A percentile compares a stretch with the other conserved stretches of the same genome.
Evolutionary conservation across 2,329 filamentous ascomycete genomes (phyloP).

Genomic region (Teratosphaeria pseudoeucalypti): DNA sequence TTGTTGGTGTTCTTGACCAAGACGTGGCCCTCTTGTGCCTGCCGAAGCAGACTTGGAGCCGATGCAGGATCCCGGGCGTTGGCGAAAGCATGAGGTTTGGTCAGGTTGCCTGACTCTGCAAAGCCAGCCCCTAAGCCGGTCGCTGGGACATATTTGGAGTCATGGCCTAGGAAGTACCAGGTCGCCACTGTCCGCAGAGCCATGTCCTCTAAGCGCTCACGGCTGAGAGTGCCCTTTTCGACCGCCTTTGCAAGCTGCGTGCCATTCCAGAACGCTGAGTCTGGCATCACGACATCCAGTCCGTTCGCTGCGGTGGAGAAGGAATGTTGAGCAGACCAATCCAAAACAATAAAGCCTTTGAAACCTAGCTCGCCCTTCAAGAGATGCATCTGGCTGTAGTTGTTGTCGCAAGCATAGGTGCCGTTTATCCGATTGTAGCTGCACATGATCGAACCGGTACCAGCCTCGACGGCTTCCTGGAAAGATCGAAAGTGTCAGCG

Average conservation of each 20-base stretch:
- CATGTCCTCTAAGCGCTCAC: slow-evolving; percentile 21
- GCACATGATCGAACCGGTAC: slow-evolving; percentile 59
- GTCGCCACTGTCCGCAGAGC: slow-evolving; percentile 17
- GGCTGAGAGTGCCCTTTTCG: slow-evolving; percentile 17
- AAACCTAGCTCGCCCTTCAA: slow-evolving; percentile 51
- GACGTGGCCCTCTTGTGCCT: slow-evolving; percentile 43
- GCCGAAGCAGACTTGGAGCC: slow-evolving; percentile 51
- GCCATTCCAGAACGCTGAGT: slow-evolving; percentile 56
- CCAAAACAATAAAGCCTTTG: slow-evolving; percentile 54
- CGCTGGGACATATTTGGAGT: slow-evolving; percentile 26
- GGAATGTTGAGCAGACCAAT: slow-evolving; percentile 61
- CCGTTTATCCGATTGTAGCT: slow-evolving; percentile 65
- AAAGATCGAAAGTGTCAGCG: slow-evolving; percentile 41
- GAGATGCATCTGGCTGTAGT: slow-evolving; percentile 48
- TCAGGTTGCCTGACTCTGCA: slow-evolving; percentile 44
- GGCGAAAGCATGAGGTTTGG: slow-evolving; percentile 45
- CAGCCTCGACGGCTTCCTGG: slow-evolving; percentile 55
- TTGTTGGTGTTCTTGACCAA: slow-evolving; percentile 55
- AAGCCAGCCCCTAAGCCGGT: slow-evolving; percentile 28
- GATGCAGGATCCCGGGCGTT: slow-evolving; percentile 76
- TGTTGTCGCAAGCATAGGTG: slow-evolving; percentile 58
- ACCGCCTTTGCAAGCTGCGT: slow-evolving; percentile 53
- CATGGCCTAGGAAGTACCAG: slow-evolving; percentile 22
- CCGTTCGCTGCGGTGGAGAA: slow-evolving; percentile 58
- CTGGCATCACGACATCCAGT: slow-evolving; percentile 79